Base-by-base conservation (phyloP, 2,329 filamentous ascomycete species). In the Penicillium verrucosum region DNA sequence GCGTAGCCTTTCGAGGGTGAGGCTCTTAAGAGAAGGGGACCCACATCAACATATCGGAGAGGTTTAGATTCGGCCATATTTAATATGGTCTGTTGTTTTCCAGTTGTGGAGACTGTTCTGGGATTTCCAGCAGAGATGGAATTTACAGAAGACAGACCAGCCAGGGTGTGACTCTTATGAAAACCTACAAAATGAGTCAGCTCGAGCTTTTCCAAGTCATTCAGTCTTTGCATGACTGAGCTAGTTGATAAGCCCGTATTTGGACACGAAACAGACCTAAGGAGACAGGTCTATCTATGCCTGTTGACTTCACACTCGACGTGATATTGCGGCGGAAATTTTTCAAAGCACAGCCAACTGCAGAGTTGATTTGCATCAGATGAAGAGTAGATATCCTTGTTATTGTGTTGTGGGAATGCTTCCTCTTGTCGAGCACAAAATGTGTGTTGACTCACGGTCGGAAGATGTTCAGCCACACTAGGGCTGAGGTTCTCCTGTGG, bases 41-140 rank as follows among this genome's bases (percentile, higher is more conserved):
- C 46, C 66, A 79, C 77, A 73, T 80, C 78, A 44, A 77, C 76
- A 69, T 80, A 80, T 74, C 70, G 73, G 43, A 78, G 66, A n/a
- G 67, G 65, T 51, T 65, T 66, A 12, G 70, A 62, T 23, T 76
- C 69, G 18, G 62, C 64, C 76, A 78, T 77, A 29, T 60, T 72
- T 56, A 32, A 46, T 38, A 56, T 47, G 30, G 43, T 23, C 30
- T 51, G 38, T 32, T 34, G 61, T 11, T 21, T 51, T 41, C 51
- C 18, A 41, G 49, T 36, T 18, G 58, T 60, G 40, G 59, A 64
- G 56, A 61, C 56, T 30, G 40, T 14, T 27, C 23, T 63, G 50
- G 25, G 12, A 37, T 54, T 36, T 52, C 30, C 34, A 53, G 41
- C 56, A 41, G 46, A 52, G 45, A 23, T 23, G 27, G 5, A 50